phyloP scores from a whole-genome alignment of 495 filamentous ascomycete species.

The Aspergillus sclerotioniger region DNA sequence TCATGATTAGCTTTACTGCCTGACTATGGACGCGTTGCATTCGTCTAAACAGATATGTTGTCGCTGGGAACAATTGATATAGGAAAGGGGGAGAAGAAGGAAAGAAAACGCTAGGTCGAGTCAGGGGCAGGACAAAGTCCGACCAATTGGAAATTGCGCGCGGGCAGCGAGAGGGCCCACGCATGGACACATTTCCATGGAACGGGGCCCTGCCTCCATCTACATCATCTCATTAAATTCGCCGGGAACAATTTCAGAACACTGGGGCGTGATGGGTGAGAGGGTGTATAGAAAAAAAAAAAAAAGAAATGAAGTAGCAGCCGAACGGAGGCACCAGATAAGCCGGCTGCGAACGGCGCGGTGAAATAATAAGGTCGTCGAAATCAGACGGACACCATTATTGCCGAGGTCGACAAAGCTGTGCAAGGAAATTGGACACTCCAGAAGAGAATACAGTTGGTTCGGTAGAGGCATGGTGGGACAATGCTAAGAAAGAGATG shows the following conservation, averaged over 20 bases:
- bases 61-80: not conserved
- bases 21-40: constrained; percentile 13
- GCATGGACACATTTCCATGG: constrained; percentile 9
- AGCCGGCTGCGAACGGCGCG: constrained; percentile 5
- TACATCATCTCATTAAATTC: constrained; percentile 14
- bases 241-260: not conserved
- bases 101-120: constrained; percentile 4
- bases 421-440: constrained; percentile 20
- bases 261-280: not conserved
- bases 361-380: constrained; percentile 9
- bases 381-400: constrained; percentile 18
- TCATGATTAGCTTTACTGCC: constrained; percentile 20
- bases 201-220: constrained; percentile 13
- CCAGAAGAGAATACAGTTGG: constrained; percentile 27
- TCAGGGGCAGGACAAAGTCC: not conserved
- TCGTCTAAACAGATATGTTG: constrained; percentile 13
- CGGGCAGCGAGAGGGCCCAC: constrained; percentile 10
- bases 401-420: constrained; percentile 21
- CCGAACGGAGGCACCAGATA: not conserved
- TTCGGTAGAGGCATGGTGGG: constrained; percentile 11
- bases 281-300: constrained; percentile 18
- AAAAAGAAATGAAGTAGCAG: constrained; percentile 9
- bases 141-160: not conserved
- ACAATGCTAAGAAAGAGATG: constrained; percentile 10
- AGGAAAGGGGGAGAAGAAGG: constrained; percentile 1